Conservation (phyloP, 208 protist genomes). For the Crithidia bombi region DNA sequence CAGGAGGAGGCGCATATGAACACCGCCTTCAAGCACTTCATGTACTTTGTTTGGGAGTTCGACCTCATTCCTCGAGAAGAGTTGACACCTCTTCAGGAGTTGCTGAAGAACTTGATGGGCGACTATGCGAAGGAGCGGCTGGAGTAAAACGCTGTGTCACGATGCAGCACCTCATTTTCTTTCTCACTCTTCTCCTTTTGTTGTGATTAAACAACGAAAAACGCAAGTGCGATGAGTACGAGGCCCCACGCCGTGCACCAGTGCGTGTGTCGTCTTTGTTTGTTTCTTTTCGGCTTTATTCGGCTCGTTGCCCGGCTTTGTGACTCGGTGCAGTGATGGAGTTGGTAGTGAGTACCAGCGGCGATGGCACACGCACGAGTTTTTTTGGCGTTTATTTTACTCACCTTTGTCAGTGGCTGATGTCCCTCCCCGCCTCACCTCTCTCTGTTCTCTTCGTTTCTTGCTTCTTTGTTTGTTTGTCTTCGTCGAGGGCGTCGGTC, state of each 20-base stretch:
- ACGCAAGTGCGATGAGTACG: no score
- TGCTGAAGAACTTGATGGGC: slow-evolving; percentile 88
- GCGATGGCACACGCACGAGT: no score
- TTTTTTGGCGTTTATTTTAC: no score
- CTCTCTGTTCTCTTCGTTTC: slow-evolving; percentile 9
- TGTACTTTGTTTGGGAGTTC: slow-evolving; percentile 93
- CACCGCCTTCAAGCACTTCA: slow-evolving; percentile 96
- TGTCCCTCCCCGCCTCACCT: neutral
- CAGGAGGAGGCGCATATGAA: slow-evolving; percentile 98
- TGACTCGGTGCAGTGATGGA: no score
- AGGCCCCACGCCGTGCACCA: no score
- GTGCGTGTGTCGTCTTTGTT: neutral
- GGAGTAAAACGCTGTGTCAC: slow-evolving; percentile 5
- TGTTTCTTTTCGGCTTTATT: neutral
- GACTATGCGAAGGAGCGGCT: slow-evolving; percentile 80
- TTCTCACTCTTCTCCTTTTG: no score
- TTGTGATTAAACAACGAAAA: no score
- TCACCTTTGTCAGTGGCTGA: neutral
- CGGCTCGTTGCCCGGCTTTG: neutral
- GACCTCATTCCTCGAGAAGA: slow-evolving; percentile 84
- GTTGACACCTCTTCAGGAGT: slow-evolving; percentile 75
- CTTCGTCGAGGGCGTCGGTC: neutral
- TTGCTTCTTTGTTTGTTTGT: slow-evolving; percentile 18
- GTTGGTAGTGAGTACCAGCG: no score
- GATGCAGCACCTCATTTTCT: neutral